A percentile compares a stretch with the other conserved stretches of the same genome.
Conservation (phyloP, 2,329 filamentous ascomycete genomes). For the Coccinonectria pachysandricola region DNA sequence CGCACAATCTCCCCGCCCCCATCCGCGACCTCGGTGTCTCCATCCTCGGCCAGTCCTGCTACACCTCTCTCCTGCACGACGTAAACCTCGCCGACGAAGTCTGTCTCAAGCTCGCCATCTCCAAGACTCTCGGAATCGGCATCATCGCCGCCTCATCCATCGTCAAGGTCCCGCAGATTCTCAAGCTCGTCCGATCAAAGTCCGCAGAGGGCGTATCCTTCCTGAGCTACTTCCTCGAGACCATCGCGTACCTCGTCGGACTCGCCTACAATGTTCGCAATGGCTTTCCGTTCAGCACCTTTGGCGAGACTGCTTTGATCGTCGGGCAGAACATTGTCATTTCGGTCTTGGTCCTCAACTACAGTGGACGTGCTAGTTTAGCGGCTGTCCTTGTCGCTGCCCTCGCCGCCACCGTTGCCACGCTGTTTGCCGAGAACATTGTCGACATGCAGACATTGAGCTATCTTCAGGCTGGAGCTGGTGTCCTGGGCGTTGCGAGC, state of each 20-base stretch:
- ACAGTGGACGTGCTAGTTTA: slow-evolving; percentile 54
- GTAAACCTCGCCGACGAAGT: slow-evolving; percentile 66
- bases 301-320: slow-evolving; percentile 88
- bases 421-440: slow-evolving; percentile 57
- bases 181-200: slow-evolving; percentile 76
- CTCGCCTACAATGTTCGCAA: slow-evolving; percentile 89
- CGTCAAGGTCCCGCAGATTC: slow-evolving; percentile 93
- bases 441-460: slow-evolving; percentile 57
- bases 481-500: slow-evolving; percentile 71
- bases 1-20: slow-evolving; percentile 61
- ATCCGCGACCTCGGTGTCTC: slow-evolving; percentile 65
- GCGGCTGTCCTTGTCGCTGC: slow-evolving; percentile 72
- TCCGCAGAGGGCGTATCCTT: slow-evolving; percentile 81
- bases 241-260: slow-evolving; percentile 73
- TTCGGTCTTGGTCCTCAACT: slow-evolving; percentile 75
- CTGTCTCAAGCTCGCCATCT: slow-evolving; percentile 83
- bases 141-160: slow-evolving; percentile 85
- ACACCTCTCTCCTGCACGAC: slow-evolving; percentile 75
- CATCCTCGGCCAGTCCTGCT: slow-evolving; percentile 76
- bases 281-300: slow-evolving; percentile 91
- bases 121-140: slow-evolving; percentile 84
- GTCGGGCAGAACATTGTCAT: slow-evolving; percentile 88
- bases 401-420: slow-evolving; percentile 57
- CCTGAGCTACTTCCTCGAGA: slow-evolving; percentile 88
- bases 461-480: slow-evolving; percentile 76